These are phyloP conservation scores for Lodderomyces orthopsilosis DNA, from an alignment of 1,139 yeast species.

Conservation along the genomic window DNA sequence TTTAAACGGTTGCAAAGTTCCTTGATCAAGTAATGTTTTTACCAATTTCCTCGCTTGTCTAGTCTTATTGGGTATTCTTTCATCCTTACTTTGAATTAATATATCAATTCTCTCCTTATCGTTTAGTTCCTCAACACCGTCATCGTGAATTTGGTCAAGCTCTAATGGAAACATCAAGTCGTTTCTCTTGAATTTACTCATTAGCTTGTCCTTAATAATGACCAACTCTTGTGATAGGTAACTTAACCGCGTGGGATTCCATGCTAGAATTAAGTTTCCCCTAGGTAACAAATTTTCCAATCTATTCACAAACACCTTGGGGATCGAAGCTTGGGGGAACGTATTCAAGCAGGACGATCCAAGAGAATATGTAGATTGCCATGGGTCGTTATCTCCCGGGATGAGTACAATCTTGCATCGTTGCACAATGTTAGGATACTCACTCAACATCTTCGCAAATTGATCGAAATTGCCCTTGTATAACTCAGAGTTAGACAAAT, in stretches of 20 bases:
- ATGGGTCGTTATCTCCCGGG: conserved; percentile 92
- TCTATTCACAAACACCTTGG: conserved; percentile 66
- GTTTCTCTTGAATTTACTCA: conserved; percentile 67
- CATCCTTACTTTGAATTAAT: conserved; percentile 17
- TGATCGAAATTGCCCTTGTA: conserved; percentile 77
- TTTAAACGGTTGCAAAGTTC: conserved; percentile 79
- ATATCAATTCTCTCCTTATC: conserved; percentile 18
- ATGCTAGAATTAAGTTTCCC: conserved; percentile 48
- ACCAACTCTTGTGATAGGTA: conserved; percentile 85
- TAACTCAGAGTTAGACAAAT: conserved; percentile 43
- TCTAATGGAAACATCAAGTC: conserved; percentile 55
- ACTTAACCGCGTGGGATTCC: conserved; percentile 79
- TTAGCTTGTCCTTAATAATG: conserved; percentile 68
- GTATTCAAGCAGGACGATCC: conserved; percentile 58
- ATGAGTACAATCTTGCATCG: conserved; percentile 57
- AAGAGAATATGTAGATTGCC: conserved; percentile 73
- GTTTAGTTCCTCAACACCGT: conserved; percentile 15
- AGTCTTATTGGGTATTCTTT: conserved; percentile 36
- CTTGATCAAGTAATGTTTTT: conserved; percentile 82
- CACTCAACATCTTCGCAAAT: conserved; percentile 54
- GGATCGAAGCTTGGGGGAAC: conserved; percentile 73
- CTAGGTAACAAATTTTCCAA: conserved; percentile 62
- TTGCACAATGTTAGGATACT: conserved; percentile 30
- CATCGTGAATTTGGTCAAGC: conserved; percentile 28
- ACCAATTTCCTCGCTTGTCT: conserved; percentile 73